Evolutionary conservation across 306 rosid species (phyloP), one percentile per base, ranked within the genome.

Genomic region (Echinosophora koreensis): DNA sequence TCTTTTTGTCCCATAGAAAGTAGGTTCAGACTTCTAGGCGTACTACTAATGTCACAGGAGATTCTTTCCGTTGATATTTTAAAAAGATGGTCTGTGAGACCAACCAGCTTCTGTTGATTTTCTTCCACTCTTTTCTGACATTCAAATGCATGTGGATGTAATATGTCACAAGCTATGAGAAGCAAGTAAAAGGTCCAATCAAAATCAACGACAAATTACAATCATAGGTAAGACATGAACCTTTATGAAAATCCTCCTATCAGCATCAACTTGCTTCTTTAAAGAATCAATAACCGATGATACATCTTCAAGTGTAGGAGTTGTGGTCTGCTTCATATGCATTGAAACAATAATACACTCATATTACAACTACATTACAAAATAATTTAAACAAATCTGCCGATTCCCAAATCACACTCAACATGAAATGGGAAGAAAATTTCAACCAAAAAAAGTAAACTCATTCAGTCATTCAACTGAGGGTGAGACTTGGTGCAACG

Each of bases 1-100:
- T 92, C 97, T 78, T 86, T 86, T 84, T 89, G 97, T 89, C 98
- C 89, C 86, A 83, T 91, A 11, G 90, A 75, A 81, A 96, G 80
- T 56, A 90, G 82, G 77, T 92, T 93, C 57, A 79, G 69, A 78
- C 84, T 79, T 81, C 71, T 79, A 72, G 81, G 77, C 3, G 74
- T 47, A 77, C 84, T 84, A 22, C 14, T 59, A 54, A 66, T 30
- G 64, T 73, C 66, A 60, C 82, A 47, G n/a, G 41, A 72, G 84
- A 77, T 81, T 83, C 92, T 88, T 84, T 92, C 99, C 49, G 32
- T 78, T n/a, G 97, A 81, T 74, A 88, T 82, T 66, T 80, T 64
- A 71, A 71, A 81, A 32, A 89, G 77, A 69, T 84, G 83, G 69
- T 77, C 84, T 41, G 99, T 89, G 61, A 88, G 86, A 56, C 82